Evolutionary conservation across 352 stramenopile species (phyloP).

Genomic region (Phytophthora aleatoria): DNA sequence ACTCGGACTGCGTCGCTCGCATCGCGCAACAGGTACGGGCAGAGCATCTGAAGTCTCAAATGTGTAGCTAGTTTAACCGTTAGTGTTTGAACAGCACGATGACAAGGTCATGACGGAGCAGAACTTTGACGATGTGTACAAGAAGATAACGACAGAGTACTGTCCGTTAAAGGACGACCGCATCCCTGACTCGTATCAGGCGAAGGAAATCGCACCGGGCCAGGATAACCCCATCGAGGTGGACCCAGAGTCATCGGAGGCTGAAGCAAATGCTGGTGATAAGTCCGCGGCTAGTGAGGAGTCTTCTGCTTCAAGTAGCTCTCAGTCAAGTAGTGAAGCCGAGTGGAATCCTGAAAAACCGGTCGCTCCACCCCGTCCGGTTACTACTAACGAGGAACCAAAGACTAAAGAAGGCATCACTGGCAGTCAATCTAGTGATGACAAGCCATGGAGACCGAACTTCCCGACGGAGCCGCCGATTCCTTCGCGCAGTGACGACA

Average conservation of each 20-base stretch:
- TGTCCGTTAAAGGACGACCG: slow-evolving; percentile 18
- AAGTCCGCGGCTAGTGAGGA: slow-evolving; percentile 1
- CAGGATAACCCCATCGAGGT: not conserved
- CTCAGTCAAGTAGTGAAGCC: not conserved
- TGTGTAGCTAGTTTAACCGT: not conserved
- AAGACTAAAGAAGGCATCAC: slow-evolving; percentile 3
- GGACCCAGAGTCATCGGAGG: not conserved
- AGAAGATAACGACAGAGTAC: slow-evolving; percentile 13
- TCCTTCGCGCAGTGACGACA: not conserved
- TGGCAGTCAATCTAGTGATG: slow-evolving; percentile 5
- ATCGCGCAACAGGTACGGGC: slow-evolving; percentile 13
- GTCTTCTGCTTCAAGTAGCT: not conserved
- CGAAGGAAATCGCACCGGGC: slow-evolving; percentile 10
- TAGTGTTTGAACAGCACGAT: slow-evolving; percentile 9
- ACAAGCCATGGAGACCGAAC: slow-evolving; percentile 17
- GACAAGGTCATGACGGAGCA: slow-evolving; percentile 23
- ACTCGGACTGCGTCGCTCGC: slow-evolving; percentile 17
- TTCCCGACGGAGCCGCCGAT: slow-evolving; percentile 15
- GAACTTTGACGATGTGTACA: slow-evolving; percentile 30
- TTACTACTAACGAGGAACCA: not conserved
- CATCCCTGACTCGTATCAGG: slow-evolving; percentile 15
- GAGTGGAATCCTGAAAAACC: slow-evolving; percentile 21
- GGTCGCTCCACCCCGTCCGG: slow-evolving; percentile 5
- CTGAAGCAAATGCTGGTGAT: not conserved
- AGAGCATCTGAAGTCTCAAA: not conserved